phyloP scores from a whole-genome alignment of 2,329 filamentous ascomycete species.

The Penicillium sp. region DNA sequence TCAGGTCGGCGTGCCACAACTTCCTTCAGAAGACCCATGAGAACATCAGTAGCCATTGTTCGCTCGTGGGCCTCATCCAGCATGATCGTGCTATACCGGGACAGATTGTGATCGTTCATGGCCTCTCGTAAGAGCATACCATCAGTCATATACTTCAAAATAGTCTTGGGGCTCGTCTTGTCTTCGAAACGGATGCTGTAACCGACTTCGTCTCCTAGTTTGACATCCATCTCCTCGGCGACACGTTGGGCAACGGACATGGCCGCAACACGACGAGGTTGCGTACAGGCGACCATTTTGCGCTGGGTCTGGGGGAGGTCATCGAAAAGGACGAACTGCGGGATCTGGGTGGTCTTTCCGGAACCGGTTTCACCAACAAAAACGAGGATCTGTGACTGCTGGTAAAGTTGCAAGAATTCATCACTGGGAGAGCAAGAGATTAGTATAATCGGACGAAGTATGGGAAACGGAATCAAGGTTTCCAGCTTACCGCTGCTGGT shows the following conservation, averaged over 20 bases:
- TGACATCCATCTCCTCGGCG: slow-evolving; percentile 93
- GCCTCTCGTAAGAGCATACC: slow-evolving; percentile 97
- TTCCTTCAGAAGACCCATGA: slow-evolving; percentile 96
- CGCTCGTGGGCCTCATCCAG: slow-evolving; percentile 98
- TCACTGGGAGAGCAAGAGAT: slow-evolving; percentile 57
- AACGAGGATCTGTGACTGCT: slow-evolving; percentile 92
- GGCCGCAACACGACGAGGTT: slow-evolving; percentile 94
- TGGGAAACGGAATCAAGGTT: neutral
- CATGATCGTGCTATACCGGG: slow-evolving; percentile 95
- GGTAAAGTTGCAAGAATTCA: slow-evolving; percentile 92
- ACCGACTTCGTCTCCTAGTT: slow-evolving; percentile 89
- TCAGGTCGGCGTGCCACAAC: slow-evolving; percentile 80
- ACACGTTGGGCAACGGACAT: slow-evolving; percentile 99
- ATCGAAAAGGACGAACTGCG: slow-evolving; percentile 96
- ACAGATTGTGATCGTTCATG: slow-evolving; percentile 92
- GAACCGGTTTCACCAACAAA: slow-evolving; percentile 99
- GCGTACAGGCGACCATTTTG: slow-evolving; percentile 96
- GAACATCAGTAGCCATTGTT: slow-evolving; percentile 93
- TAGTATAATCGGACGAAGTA: neutral
- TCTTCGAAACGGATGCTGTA: slow-evolving; percentile 99
- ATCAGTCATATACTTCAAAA: slow-evolving; percentile 99
- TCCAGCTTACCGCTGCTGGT: slow-evolving; percentile 74
- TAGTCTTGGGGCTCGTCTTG: slow-evolving; percentile 82
- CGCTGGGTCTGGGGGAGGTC: slow-evolving; percentile 83
- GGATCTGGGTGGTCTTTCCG: slow-evolving; percentile 98